Evolutionary conservation across 148 eudicot species (phyloP).

Genomic region (Silene latifolia): DNA sequence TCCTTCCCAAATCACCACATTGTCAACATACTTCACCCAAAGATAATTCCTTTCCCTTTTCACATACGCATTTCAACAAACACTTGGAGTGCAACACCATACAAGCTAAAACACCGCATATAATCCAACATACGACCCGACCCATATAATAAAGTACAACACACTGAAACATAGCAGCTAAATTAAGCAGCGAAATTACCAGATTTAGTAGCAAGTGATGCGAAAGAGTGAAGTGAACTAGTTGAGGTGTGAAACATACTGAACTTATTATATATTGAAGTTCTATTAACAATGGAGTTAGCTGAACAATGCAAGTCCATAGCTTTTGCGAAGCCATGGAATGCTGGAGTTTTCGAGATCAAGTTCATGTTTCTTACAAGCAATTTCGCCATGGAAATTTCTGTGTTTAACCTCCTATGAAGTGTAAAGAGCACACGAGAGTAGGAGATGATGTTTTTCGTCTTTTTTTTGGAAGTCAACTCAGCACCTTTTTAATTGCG

Average conservation of each 20-base stretch:
- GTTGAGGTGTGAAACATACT: background rate
- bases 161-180: background rate
- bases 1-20: background rate
- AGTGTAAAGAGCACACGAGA: background rate
- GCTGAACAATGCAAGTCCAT: background rate
- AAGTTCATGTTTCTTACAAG: slow-evolving; percentile 17
- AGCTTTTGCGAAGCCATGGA: background rate
- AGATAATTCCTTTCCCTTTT: background rate
- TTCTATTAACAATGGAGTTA: background rate
- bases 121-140: background rate
- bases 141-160: background rate
- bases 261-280: slow-evolving; percentile 2
- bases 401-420: background rate
- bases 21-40: background rate
- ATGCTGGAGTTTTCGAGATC: background rate
- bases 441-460: too few relatives aligned
- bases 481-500: too few relatives aligned
- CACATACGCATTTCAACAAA: slow-evolving; percentile 17
- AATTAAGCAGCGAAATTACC: slow-evolving; percentile 6
- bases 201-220: slow-evolving; percentile 18
- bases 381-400: slow-evolving; percentile 14
- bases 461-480: too few relatives aligned
- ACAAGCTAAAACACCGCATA: background rate
- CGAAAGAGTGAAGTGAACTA: slow-evolving; percentile 20
- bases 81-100: slow-evolving; percentile 5